Evolutionary conservation across 192 early-diverging fungal species (phyloP), one percentile per base, ranked within the genome.

Genomic region (Geranomyces variabilis): DNA sequence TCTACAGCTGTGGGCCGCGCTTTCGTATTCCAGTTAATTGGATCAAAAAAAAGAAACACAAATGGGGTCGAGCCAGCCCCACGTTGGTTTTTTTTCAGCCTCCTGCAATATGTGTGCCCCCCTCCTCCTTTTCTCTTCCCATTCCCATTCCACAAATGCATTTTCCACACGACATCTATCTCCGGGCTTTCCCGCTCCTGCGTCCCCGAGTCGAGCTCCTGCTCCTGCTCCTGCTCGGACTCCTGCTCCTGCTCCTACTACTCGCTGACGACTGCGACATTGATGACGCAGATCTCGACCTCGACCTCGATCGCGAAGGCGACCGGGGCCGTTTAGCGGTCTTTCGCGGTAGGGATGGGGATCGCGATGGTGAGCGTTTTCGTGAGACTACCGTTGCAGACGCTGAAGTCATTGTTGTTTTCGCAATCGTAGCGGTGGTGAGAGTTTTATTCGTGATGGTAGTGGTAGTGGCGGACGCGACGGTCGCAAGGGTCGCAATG

Each of bases 161-260:
- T 10, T 7, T 41, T 41, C 36, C 36, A 10, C 36, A 41, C 36
- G 10, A 41, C 36, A 10, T 41, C 3, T 41, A 10, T 41, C 36
- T 10, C 36, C 36, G 5, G 36, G 3, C 3, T 41, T 41, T 41
- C 10, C 36, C 36, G 36, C 36, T 41, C 36, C 36, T 41, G 10
- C 65, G 7, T 58, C 65, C 13, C 21, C 67, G n/a, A 65, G 57
- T 69, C n/a, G n/a, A 15, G 36, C 29, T 71, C 5, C 74, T 34
- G 53, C 67, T 62, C 33, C 62, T 24, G 29, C 67, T 44, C 15
- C 62, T 63, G 26, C 65, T 58, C 58, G 12, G 24, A 44, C 31
- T 53, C 26, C 70, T 22, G 26, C 60, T 67, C 9, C 70, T 24
- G 8, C 61, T n/a, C 29, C 70, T 66, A 46, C 44, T n/a, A 33